Evolutionary conservation across 2,329 filamentous ascomycete species (phyloP).

Genomic region (Byssothecium circinans): DNA sequence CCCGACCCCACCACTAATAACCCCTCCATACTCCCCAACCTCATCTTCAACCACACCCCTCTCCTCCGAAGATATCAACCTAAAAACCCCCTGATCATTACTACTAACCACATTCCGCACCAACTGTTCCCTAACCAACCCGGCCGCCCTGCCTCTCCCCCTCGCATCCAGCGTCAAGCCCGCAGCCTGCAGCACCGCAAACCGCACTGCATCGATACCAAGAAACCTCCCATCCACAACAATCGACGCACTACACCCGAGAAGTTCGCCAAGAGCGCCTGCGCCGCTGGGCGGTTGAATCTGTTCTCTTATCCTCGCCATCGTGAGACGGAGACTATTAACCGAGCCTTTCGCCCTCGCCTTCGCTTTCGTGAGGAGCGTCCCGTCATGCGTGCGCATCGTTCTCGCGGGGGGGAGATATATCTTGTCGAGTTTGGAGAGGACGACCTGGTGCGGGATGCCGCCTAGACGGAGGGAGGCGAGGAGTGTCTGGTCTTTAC

Average conservation of each 20-base stretch:
- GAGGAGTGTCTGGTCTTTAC: conserved; percentile 61
- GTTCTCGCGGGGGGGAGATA: conserved; percentile 28
- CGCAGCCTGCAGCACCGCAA: conserved; percentile 65
- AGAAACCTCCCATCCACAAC: conserved; percentile 52
- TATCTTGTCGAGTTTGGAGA: conserved; percentile 64
- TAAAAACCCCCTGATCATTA: too few species aligned
- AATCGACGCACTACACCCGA: conserved; percentile 60
- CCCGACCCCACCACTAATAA: too few species aligned
- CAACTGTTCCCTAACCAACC: too few species aligned
- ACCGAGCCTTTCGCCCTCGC: conserved; percentile 40
- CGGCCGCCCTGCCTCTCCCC: too few species aligned
- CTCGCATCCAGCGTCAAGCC: conserved; percentile 8
- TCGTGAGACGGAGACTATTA: conserved; percentile 46
- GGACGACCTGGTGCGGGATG: conserved; percentile 65
- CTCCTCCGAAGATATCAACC: too few species aligned
- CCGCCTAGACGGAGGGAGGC: conserved; percentile 57
- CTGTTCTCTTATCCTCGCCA: conserved; percentile 42
- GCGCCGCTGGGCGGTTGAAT: conserved; percentile 36
- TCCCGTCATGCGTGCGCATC: conserved; percentile 18
- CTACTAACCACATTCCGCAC: too few species aligned
- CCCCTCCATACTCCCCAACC: too few species aligned
- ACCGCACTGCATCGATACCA: conserved; percentile 64
- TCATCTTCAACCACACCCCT: too few species aligned
- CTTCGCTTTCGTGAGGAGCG: conserved; percentile 7
- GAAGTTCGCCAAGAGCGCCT: conserved; percentile 59